Conservation (phyloP, 192 early-diverging fungal genomes). For the Entrophospora sp. region DNA sequence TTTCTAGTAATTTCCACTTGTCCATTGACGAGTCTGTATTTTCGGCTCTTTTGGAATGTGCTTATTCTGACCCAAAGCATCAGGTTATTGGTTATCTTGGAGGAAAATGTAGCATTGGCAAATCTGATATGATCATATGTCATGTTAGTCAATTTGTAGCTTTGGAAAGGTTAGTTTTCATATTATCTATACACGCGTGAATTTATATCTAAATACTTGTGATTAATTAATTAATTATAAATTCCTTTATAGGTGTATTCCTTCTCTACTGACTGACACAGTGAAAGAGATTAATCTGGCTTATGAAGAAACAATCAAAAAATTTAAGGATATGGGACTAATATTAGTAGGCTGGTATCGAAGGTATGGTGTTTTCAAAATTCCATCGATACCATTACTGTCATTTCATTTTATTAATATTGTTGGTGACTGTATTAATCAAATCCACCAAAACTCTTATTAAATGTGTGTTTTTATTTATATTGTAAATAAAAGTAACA, state of each 20-base stretch:
- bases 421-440: too few relatives aligned
- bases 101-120: conserved; percentile 1
- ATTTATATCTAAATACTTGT: too few relatives aligned
- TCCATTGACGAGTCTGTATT: conserved; percentile 18
- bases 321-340: neutral
- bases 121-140: neutral
- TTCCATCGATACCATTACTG: too few relatives aligned
- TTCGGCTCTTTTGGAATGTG: conserved; percentile 11
- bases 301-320: neutral
- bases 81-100: conserved; percentile 16
- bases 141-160: conserved; percentile 11
- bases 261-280: conserved; percentile 8
- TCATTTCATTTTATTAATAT: too few relatives aligned
- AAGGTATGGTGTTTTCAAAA: neutral
- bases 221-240: neutral
- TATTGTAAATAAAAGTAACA: neutral
- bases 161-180: conserved; percentile 4
- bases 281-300: conserved; percentile 1
- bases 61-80: conserved; percentile 10
- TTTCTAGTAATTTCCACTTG: conserved; percentile 6
- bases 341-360: conserved; percentile 20
- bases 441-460: too few relatives aligned
- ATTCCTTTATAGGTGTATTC: neutral
- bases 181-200: too few relatives aligned
- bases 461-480: neutral